A percentile compares a stretch with the other conserved stretches of the same genome.
These are phyloP conservation scores for Spinacia oleracea DNA, from an alignment of 179 eudicot genomes.

Conservation along the genomic window DNA sequence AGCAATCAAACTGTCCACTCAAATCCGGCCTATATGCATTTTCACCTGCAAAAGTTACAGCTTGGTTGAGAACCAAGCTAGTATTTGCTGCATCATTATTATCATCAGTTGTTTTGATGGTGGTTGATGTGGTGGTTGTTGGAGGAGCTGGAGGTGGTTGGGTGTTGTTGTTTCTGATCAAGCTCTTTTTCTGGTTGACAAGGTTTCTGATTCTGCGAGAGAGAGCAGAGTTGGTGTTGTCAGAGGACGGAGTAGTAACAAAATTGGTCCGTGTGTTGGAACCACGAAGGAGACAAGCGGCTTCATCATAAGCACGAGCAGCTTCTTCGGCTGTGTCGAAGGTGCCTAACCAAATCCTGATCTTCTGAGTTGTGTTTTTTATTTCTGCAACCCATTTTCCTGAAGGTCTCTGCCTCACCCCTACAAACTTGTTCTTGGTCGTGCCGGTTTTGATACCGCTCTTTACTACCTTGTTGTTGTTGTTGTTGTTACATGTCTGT, in stretches of 20 bases:
- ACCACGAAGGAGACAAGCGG: constrained; percentile 81
- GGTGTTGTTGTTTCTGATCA: constrained; percentile 15
- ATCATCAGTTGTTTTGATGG: neutral
- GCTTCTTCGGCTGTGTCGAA: constrained; percentile 83
- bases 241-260: constrained; percentile 35
- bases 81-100: constrained; percentile 4
- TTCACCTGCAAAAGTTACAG: neutral
- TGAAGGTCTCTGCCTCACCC: constrained; percentile 82
- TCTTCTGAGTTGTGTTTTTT: constrained; percentile 77
- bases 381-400: constrained; percentile 93
- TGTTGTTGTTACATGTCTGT: constrained; percentile 23
- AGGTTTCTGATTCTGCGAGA: constrained; percentile 64
- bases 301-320: constrained; percentile 79
- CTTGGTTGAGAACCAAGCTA: constrained; percentile 16
- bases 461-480: too few species aligned
- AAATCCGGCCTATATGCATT: constrained; percentile 38
- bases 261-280: constrained; percentile 75
- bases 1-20: constrained; percentile 35
- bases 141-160: constrained; percentile 20
- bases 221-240: constrained; percentile 47
- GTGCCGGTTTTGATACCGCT: constrained; percentile 15
- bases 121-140: neutral
- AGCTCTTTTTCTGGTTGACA: constrained; percentile 46
- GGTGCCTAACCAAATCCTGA: constrained; percentile 84
- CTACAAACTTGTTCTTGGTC: constrained; percentile 51